Conservation (phyloP, 768 basidiomycete genomes). For the Mycena capillaripes region DNA sequence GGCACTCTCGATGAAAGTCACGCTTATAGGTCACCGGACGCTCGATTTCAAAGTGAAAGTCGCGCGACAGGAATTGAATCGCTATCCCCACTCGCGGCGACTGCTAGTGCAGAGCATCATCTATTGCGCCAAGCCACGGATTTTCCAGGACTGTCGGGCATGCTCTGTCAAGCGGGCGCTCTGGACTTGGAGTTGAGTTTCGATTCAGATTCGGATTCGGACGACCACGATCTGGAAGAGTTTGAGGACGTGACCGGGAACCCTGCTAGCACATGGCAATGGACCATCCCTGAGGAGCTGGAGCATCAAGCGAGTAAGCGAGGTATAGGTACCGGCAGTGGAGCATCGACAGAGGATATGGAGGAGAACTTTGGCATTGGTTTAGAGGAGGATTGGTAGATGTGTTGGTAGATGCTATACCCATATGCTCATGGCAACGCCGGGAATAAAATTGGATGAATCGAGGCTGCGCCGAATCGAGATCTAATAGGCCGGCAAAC, state of each 20-base stretch:
- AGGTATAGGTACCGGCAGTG: constrained; percentile 19
- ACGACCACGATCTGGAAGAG: constrained; percentile 31
- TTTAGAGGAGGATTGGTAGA: constrained; percentile 31
- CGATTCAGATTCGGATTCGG: constrained; percentile 31
- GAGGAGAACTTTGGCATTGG: constrained; percentile 15
- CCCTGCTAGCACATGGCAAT: not conserved
- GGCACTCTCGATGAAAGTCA: constrained; percentile 9
- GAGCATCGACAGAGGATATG: constrained; percentile 13
- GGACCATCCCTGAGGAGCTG: constrained; percentile 11
- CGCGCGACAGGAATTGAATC: constrained; percentile 20
- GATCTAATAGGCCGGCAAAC: not conserved
- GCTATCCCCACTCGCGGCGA: constrained; percentile 17
- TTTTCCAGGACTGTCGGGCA: constrained; percentile 35
- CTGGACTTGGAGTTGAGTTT: constrained; percentile 35
- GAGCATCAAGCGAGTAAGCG: constrained; percentile 32
- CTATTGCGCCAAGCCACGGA: constrained; percentile 18
- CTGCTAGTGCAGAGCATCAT: not conserved
- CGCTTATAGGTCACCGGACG: constrained; percentile 33
- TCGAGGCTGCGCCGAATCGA: not conserved
- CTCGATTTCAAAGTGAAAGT: not conserved
- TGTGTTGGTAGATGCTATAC: not conserved
- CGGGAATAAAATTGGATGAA: not conserved
- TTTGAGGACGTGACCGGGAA: constrained; percentile 7
- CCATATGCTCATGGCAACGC: constrained; percentile 18
- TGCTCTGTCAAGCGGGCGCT: constrained; percentile 24